Base-by-base conservation (phyloP, 257 asterid species). In the Osmanthus fragrans region DNA sequence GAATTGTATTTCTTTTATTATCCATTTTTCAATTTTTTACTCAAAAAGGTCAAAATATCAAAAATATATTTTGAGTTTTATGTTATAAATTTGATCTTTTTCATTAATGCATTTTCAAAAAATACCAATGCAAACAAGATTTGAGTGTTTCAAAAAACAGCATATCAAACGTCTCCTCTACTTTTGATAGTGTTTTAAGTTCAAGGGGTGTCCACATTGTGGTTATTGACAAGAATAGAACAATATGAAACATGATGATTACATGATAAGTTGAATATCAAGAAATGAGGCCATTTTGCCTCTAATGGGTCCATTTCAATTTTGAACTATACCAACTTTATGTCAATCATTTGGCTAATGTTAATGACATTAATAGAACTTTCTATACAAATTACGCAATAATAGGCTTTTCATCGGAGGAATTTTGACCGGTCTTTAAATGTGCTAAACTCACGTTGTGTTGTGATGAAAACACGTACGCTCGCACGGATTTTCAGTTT, bases 191-290 rank as follows among this genome's bases (percentile, higher is more conserved):
- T 42, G 49, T 8, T 1, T 12, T 0, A 42, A 42, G 49, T 42
- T 42, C 49, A 42, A 12, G 13, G 16, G 49, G 49, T 2, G 49
- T 42, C 49, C 27, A n/a, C 13, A 36, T 23, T 75, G 74, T 70
- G 77, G 70, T 27, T 72, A 39, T 71, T 40, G 78, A 75, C 67
- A 65, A 67, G 79, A 76, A 78, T 78, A 74, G 76, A 77, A 73
- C 68, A 77, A 42, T 42, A 42, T 42, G 15, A 11, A 64, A 70
- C 49, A 40, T 40, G 15, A 83, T 80, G 68, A 80, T 73, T 83
- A 64, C 72, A 64, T 72, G 76, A 79, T 56, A 54, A 79, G 80
- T 76, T 51, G 70, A 66, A 71, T 75, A 45, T 39, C 13, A 40
- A 40, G 47, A 40, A 40, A 42, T 75, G 72, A 39, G 34, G 37